Percentiles rank a stretch among this genome's conserved stretches.
These are phyloP conservation scores for Mortierella sp. DNA, from an alignment of 371 early-diverging fungal genomes.

Conservation along the genomic window DNA sequence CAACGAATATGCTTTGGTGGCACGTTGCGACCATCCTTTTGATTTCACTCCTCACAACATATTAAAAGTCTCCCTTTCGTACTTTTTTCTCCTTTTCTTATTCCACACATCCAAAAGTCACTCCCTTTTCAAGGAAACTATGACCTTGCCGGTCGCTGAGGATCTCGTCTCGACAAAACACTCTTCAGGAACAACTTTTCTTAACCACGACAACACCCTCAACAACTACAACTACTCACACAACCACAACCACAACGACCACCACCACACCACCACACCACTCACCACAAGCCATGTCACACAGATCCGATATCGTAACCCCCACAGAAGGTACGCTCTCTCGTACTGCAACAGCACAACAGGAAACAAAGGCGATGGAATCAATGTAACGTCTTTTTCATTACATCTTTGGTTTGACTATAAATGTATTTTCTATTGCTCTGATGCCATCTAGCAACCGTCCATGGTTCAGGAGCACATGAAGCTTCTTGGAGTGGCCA, in stretches of 20 bases:
- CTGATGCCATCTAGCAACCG: not conserved
- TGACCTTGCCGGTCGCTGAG: conserved; percentile 4
- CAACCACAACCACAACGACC: not conserved
- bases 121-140: not conserved
- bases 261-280: not conserved
- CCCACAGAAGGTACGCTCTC: not conserved
- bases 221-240: not conserved
- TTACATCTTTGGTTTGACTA: not conserved
- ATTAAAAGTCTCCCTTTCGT: not conserved
- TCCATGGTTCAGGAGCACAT: not conserved
- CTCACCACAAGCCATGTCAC: not conserved
- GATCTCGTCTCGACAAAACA: conserved; percentile 9
- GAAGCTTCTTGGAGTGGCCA: conserved; percentile 7
- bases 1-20: too few relatives aligned
- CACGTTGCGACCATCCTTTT: not conserved
- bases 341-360: not conserved
- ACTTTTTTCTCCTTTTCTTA: not conserved
- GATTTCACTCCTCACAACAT: not conserved
- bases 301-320: not conserved
- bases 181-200: not conserved
- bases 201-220: not conserved
- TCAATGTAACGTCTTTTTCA: not conserved
- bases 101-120: not conserved
- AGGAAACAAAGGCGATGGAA: not conserved
- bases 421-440: not conserved